These are phyloP conservation scores for Notholithocarpus densiflorus DNA, from an alignment of 306 rosid genomes.

Conservation along the genomic window DNA sequence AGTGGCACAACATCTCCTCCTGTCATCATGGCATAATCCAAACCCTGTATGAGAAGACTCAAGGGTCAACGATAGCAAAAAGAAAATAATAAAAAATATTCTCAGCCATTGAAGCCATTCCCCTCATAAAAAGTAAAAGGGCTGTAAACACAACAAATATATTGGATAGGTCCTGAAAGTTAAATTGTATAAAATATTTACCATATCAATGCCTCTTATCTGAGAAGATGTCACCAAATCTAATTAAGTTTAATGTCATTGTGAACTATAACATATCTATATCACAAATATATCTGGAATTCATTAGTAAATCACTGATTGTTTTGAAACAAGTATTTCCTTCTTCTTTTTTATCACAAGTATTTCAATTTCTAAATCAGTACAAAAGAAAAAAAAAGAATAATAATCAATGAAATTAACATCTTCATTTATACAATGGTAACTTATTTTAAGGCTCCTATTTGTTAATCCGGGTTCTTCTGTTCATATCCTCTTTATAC, in stretches of 20 bases:
- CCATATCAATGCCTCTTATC: not conserved
- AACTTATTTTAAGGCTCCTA: not conserved
- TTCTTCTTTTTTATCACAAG: not conserved
- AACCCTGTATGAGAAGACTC: slow-evolving; percentile 55
- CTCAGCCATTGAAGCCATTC: not conserved
- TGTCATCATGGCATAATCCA: slow-evolving; percentile 99
- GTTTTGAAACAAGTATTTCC: not conserved
- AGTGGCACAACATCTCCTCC: slow-evolving; percentile 99
- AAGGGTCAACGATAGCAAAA: not conserved
- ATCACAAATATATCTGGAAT: not conserved
- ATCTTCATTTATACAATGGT: not conserved
- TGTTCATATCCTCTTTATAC: not conserved
- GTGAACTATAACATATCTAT: not conserved
- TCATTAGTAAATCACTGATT: not conserved
- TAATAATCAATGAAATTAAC: not conserved
- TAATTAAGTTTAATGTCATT: not conserved
- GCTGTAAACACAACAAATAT: not conserved
- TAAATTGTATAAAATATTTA: not conserved
- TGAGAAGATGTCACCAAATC: not conserved
- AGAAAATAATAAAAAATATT: not conserved
- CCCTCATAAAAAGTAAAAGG: not conserved
- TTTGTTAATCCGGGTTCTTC: not conserved
- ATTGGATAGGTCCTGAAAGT: not conserved
- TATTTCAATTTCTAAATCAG: not conserved
- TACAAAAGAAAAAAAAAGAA: not conserved